Evolutionary conservation across 2,329 filamentous ascomycete species (phyloP).

Genomic region (Fusarium setosum): DNA sequence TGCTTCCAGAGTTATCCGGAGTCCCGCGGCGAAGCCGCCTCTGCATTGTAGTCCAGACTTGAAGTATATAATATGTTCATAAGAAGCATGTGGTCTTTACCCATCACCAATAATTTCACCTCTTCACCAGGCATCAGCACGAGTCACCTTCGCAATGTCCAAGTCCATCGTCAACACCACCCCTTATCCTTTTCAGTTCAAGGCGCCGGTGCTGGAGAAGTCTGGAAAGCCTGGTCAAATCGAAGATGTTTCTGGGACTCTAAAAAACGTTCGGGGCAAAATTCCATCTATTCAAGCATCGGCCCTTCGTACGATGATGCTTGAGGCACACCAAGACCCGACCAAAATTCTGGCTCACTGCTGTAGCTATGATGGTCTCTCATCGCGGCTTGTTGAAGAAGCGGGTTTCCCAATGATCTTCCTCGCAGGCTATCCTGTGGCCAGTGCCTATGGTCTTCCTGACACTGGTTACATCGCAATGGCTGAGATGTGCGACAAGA

Average conservation of each 20-base stretch:
- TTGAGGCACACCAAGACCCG: conserved; percentile 53
- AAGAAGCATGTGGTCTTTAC: neutral
- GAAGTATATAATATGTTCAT: neutral
- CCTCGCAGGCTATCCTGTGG: conserved; percentile 55
- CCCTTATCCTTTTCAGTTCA: conserved; percentile 49
- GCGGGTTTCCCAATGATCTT: conserved; percentile 60
- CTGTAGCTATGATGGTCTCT: conserved; percentile 57
- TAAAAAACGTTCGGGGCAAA: conserved; percentile 26
- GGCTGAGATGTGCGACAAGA: conserved; percentile 57
- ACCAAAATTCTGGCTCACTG: conserved; percentile 56
- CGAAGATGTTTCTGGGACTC: conserved; percentile 10
- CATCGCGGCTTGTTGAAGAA: conserved; percentile 56
- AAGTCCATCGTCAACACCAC: conserved; percentile 45
- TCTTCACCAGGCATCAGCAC: neutral
- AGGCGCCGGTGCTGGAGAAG: conserved; percentile 19
- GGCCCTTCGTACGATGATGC: conserved; percentile 52
- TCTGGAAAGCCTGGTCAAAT: conserved; percentile 21
- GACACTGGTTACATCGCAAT: conserved; percentile 63
- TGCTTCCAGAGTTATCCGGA: neutral
- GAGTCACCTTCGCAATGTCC: conserved; percentile 14
- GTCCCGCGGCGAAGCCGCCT: neutral
- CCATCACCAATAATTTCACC: neutral
- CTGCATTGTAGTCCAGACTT: neutral
- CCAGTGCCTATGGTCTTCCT: conserved; percentile 54
- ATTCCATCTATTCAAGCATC: conserved; percentile 53